These are phyloP conservation scores for Ascocoryne sarcoides DNA, from an alignment of 2,329 filamentous ascomycete species.

Conservation along the genomic window DNA sequence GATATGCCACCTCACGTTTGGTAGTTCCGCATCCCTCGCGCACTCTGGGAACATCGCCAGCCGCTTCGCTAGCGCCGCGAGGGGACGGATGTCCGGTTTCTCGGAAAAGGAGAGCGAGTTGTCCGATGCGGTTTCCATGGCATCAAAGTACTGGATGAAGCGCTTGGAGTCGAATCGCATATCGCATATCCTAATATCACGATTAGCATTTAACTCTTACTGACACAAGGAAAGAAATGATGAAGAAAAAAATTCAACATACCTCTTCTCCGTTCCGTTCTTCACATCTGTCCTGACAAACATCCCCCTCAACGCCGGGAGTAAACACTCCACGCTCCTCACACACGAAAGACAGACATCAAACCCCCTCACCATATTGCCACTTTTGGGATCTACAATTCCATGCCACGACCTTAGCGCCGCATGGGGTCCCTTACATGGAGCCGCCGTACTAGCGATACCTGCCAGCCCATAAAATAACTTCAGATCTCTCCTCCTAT, in stretches of 20 bases:
- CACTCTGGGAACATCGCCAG: constrained; percentile 22
- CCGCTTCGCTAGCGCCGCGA: constrained; percentile 19
- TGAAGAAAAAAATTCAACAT: too few relatives aligned
- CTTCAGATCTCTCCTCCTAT: constrained; percentile 54
- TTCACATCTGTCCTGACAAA: constrained; percentile 44
- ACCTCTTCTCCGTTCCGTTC: too few relatives aligned
- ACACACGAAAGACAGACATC: constrained; percentile 68
- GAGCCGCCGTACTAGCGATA: constrained; percentile 46
- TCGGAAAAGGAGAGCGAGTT: constrained; percentile 9
- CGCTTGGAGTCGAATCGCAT: constrained; percentile 53
- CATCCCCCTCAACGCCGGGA: constrained; percentile 61
- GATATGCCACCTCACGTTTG: constrained; percentile 65
- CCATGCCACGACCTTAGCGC: constrained; percentile 64
- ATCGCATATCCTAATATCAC: constrained; percentile 59
- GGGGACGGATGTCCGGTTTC: constrained; percentile 26
- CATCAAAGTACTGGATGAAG: constrained; percentile 52
- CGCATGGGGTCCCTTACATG: constrained; percentile 49
- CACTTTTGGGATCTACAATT: constrained; percentile 58
- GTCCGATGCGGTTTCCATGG: constrained; percentile 49
- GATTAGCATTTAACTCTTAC: too few relatives aligned
- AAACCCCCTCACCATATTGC: constrained; percentile 60
- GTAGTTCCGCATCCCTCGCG: constrained; percentile 36
- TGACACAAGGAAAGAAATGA: too few relatives aligned
- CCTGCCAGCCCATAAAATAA: constrained; percentile 62
- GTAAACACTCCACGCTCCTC: constrained; percentile 60